Base-by-base conservation (phyloP, 495 filamentous ascomycete species). In the Poronia punctata region DNA sequence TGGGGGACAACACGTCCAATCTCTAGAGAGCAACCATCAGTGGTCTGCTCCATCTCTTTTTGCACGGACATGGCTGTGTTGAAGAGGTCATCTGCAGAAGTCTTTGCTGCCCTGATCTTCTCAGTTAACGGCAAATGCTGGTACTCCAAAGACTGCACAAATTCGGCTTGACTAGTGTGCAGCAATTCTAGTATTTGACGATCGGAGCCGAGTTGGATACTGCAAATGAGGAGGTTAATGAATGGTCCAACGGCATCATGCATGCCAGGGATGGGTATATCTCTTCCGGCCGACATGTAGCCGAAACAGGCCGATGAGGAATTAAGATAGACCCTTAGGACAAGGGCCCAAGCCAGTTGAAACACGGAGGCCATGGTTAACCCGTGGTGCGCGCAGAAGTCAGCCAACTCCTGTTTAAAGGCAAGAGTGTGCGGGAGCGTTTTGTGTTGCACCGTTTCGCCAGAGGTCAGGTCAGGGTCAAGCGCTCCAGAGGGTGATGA, bases 161-260 rank as follows among this genome's bases (percentile, higher is more conserved):
- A 59, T 3, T 60, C 45, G 17, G 66, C 56, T 37, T 79, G 74
- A 5, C 78, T 55, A 1, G 48, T 20, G 20, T 63, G 54, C 7
- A 71, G 56, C 35, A 43, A 57, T 3, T 63, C 52, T 5, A 19
- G 11, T 17, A 68, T 43, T 14, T 38, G 41, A 14, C 38, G 14
- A 5, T 47, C 20, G 16, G 50, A 38, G 30, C 61, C 39, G 5
- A 71, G 12, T 9, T 36, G 53, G 3, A 78, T 52, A 0, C 76
- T 70, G 32, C 74, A 60, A 12, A 78, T 78, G 1, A 80, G 59
- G 9, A 78, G 80, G 24, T 79, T 71, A 43, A 83, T 76, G 6
- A 78, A 50, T 4, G 78, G 63, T 0, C 74, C 76, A 11, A 68
- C 55, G 5, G 73, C 66, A 1, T 56, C 46, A 31, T 65, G 52